Evolutionary conservation across 257 asterid species (phyloP).

Genomic region (Jacaranda mimosifolia): DNA sequence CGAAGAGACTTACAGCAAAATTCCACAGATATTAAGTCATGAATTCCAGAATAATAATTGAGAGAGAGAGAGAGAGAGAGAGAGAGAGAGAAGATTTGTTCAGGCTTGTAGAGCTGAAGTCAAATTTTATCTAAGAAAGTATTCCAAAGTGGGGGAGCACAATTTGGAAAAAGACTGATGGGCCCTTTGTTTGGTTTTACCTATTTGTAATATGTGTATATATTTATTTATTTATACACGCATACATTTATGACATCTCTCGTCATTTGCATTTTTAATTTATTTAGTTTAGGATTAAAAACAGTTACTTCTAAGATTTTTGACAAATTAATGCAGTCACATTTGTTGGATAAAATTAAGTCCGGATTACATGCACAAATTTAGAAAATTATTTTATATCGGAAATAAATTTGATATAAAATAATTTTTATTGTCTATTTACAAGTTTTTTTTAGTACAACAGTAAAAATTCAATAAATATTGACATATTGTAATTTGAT

Average conservation of each 20-base stretch:
- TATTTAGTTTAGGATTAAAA: neutral
- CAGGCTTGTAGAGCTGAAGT: slow-evolving; percentile 42
- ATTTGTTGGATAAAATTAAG: neutral
- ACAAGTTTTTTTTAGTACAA: too few relatives aligned
- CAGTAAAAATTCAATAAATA: too few relatives aligned
- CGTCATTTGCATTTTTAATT: neutral
- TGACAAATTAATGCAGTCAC: neutral
- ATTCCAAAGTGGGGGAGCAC: slow-evolving; percentile 45
- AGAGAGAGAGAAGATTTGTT: slow-evolving; percentile 33
- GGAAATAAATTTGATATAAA: too few relatives aligned
- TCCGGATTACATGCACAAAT: too few relatives aligned
- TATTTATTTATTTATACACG: neutral
- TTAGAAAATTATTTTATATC: too few relatives aligned
- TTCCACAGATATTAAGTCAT: slow-evolving; percentile 39
- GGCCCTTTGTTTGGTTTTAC: slow-evolving; percentile 29
- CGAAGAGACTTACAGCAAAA: slow-evolving; percentile 46
- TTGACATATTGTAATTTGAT: too few relatives aligned
- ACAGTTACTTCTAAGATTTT: neutral
- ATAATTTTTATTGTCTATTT: too few relatives aligned
- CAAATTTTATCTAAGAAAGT: slow-evolving; percentile 40
- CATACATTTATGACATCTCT: too few relatives aligned
- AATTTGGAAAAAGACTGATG: slow-evolving; percentile 37
- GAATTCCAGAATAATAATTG: slow-evolving; percentile 24
- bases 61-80: slow-evolving; percentile 29
- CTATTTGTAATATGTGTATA: too few relatives aligned